These are phyloP conservation scores for Dissophora globulifera DNA, from an alignment of 192 early-diverging fungal genomes.

Conservation along the genomic window DNA sequence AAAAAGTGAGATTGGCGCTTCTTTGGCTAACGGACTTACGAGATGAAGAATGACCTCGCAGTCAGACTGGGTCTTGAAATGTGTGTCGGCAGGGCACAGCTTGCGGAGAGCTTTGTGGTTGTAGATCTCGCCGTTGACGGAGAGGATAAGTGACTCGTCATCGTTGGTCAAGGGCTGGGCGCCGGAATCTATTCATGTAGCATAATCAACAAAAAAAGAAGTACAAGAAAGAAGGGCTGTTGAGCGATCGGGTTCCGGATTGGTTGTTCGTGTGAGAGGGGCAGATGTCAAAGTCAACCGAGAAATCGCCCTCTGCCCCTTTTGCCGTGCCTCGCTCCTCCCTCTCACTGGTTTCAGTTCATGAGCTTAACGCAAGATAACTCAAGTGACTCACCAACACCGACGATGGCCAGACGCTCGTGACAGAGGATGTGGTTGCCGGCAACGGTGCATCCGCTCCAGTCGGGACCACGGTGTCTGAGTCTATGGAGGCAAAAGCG, in stretches of 20 bases:
- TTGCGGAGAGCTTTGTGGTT: constrained; percentile 91
- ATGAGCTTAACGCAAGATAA: no score
- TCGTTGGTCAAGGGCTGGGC: constrained; percentile 96
- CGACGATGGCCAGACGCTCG: constrained; percentile 98
- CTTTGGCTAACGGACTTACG: constrained; percentile 58
- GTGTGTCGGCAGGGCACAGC: constrained; percentile 72
- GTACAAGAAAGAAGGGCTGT: background rate
- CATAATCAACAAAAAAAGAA: background rate
- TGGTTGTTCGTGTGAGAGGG: no score
- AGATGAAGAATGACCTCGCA: constrained; percentile 96
- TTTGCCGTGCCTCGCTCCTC: no score
- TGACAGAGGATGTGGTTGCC: constrained; percentile 94
- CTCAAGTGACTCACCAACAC: constrained; percentile 78
- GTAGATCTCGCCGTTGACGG: constrained; percentile 99
- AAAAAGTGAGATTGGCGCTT: background rate
- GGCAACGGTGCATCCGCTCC: constrained; percentile 87
- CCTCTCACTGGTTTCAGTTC: no score
- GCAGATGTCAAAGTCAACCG: no score
- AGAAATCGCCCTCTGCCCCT: no score
- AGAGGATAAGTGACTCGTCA: constrained; percentile 87
- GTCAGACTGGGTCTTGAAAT: constrained; percentile 97
- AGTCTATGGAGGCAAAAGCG: constrained; percentile 64
- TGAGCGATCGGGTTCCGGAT: no score
- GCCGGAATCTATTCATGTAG: constrained; percentile 78
- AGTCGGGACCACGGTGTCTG: constrained; percentile 99